Base-by-base conservation (phyloP, 768 basidiomycete genomes). In the Tylopilus felleus region DNA sequence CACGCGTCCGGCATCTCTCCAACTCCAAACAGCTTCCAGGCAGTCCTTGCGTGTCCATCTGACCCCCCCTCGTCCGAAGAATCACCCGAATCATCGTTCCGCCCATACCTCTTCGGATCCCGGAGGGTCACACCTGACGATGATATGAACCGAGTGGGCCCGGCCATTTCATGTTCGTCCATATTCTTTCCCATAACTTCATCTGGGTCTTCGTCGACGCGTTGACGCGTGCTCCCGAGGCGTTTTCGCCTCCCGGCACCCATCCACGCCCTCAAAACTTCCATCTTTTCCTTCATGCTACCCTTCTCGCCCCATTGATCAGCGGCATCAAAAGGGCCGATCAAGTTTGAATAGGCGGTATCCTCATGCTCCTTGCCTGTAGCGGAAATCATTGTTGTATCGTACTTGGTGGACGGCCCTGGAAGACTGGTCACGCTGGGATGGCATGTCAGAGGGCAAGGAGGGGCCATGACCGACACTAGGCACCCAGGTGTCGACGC, bases 271-370 rank as follows among this genome's bases (percentile, higher is more conserved):
- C 71, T 73, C 56, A 86, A 67, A 3, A 75, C 65, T 4, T 72
- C 69, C 19, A 84, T 58, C 60, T 77, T 84, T 52, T 66, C 68
- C 35, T 70, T 60, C 48, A 77, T 59, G 47, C 73, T 77, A 2
- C 75, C 77, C 33, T 70, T 74, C 27, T 81, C 80, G 0, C 77
- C 80, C 86, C 86, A 88, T 36, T 74, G 73, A 16, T 73, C 70
- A 2, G 80, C 85, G 0, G 76, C 75, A 1, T 77, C 79, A 6
- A 65, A 65, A 41, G 78, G 75, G 4, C 85, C 85, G 10, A 87
- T 77, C n/a, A 89, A 65, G 59, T 91, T 90, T 58, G 84, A 79
- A 45, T 88, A 61, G 0, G 80, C 75, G 0, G 80, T 73, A 46
- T 88, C 85, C 9, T 70, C 71, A 23, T 71, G 71, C 2, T 68